A percentile compares a stretch with the other conserved stretches of the same genome.
Conservation (phyloP, 169 alveolate species). For the Cryptosporidium canis region DNA sequence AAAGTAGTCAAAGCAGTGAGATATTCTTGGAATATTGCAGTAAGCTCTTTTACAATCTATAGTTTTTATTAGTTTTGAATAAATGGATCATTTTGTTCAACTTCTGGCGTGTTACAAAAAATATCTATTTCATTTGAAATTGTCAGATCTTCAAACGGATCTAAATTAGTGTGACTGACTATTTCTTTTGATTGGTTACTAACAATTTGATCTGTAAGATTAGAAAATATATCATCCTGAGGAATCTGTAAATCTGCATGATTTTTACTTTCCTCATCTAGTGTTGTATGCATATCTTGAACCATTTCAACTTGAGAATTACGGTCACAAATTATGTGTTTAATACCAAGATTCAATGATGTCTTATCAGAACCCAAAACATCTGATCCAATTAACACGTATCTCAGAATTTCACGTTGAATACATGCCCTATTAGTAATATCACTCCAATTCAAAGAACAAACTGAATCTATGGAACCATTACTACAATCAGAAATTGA, state of each 20-base stretch:
- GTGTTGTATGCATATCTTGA: neutral
- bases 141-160: constrained; percentile 43
- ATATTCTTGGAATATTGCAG: constrained; percentile 1
- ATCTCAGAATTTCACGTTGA: constrained; percentile 47
- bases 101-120: neutral
- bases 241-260: neutral
- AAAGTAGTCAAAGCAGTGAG: neutral
- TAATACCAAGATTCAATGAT: neutral
- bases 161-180: neutral
- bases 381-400: constrained; percentile 8
- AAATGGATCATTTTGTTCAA: neutral
- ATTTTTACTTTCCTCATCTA: neutral
- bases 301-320: neutral
- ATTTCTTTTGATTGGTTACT: neutral
- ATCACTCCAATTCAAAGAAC: constrained; percentile 4
- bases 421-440: neutral
- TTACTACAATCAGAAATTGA: neutral
- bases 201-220: neutral
- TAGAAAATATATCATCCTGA: neutral
- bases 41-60: neutral
- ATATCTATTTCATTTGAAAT: neutral
- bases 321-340: neutral
- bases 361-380: neutral
- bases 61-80: neutral
- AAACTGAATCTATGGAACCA: neutral